Evolutionary conservation across 495 filamentous ascomycete species (phyloP).

Genomic region (Penicillium lagena): DNA sequence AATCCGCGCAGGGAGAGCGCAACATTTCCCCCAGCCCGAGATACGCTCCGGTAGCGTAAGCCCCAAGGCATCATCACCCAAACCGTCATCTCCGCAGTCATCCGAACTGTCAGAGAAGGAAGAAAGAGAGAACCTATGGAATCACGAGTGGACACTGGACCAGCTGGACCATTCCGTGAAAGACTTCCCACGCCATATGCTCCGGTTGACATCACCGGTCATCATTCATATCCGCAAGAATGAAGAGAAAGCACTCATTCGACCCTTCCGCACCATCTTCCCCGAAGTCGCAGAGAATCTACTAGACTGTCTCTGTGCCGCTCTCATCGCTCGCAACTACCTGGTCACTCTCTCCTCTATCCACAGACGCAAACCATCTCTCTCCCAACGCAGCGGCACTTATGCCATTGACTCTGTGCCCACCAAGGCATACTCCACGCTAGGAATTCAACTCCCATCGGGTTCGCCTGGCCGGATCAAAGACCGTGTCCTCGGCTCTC

Average conservation of each 20-base stretch:
- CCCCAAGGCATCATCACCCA: conserved; percentile 9
- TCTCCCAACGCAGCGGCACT: conserved; percentile 11
- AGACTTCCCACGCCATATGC: conserved; percentile 36
- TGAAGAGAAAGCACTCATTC: conserved; percentile 29
- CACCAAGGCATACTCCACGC: conserved; percentile 27
- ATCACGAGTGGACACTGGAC: conserved; percentile 41
- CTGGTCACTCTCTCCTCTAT: conserved; percentile 32
- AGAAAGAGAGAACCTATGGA: conserved; percentile 27
- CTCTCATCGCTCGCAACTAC: conserved; percentile 58
- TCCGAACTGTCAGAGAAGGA: conserved; percentile 26
- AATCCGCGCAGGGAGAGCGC: conserved; percentile 11
- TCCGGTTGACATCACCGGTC: conserved; percentile 39
- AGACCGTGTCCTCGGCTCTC: conserved; percentile 24
- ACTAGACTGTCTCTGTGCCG: conserved; percentile 58
- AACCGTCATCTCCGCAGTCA: conserved; percentile 16
- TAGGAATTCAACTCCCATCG: conserved; percentile 28
- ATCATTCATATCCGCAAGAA: conserved; percentile 35
- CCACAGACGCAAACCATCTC: conserved; percentile 18
- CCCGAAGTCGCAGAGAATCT: conserved; percentile 46
- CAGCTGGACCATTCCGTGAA: conserved; percentile 39
- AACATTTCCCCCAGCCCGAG: conserved; percentile 15
- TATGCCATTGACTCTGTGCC: conserved; percentile 28
- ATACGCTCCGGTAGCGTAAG: conserved; percentile 21
- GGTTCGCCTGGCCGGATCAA: conserved; percentile 21
- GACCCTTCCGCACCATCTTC: conserved; percentile 53